A percentile compares a stretch with the other conserved stretches of the same genome.
These are phyloP conservation scores for Fusarium globosum DNA, from an alignment of 2,329 filamentous ascomycete species.

Conservation along the genomic window DNA sequence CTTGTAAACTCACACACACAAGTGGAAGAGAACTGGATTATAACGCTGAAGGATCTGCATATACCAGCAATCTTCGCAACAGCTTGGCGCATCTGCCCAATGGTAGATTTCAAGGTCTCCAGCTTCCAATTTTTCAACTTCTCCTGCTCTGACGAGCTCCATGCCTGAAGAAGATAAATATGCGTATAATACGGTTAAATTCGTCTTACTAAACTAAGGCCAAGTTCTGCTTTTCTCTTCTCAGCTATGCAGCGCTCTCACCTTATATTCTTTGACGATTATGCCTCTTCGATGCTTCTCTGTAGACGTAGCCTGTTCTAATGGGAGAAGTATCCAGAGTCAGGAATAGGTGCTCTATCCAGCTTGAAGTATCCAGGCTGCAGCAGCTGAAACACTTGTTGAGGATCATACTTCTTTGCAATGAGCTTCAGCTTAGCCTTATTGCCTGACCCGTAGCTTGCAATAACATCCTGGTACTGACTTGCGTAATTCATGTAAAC, in stretches of 20 bases:
- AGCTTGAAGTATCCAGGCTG: constrained; percentile 42
- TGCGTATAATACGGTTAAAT: no score
- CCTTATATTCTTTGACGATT: neutral
- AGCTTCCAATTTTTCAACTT: no score
- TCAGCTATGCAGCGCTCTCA: neutral
- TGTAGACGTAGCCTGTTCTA: neutral
- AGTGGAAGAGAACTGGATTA: no score
- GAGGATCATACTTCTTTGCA: constrained; percentile 13
- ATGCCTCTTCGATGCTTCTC: neutral
- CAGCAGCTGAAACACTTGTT: constrained; percentile 4
- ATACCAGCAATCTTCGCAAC: neutral
- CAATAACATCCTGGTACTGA: constrained; percentile 14
- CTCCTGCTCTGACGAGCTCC: no score
- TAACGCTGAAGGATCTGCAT: no score
- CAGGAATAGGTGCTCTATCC: constrained; percentile 11
- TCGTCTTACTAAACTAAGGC: neutral
- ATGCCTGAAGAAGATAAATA: no score
- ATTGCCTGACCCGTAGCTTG: constrained; percentile 4
- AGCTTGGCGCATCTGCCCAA: no score
- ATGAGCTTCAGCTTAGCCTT: constrained; percentile 11
- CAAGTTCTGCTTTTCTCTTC: neutral
- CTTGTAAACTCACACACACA: neutral
- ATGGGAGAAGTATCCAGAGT: neutral
- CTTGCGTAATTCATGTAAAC: constrained; percentile 31
- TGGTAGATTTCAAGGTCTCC: no score